A percentile compares a stretch with the other conserved stretches of the same genome.
phyloP scores from a whole-genome alignment of 2,329 filamentous ascomycete genomes.

The Berkeleyomyces rouxiae region DNA sequence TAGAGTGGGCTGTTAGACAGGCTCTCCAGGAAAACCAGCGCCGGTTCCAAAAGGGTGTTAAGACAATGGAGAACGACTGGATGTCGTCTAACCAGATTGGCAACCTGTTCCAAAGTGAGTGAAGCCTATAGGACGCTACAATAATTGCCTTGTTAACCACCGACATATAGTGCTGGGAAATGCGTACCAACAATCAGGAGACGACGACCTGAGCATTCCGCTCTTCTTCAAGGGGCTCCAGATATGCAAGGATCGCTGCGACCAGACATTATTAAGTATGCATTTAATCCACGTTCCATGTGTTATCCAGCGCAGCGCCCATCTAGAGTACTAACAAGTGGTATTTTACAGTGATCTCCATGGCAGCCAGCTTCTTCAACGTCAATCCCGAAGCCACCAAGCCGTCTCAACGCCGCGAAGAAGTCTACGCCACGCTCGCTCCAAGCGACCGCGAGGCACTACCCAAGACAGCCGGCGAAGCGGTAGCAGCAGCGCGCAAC shows the following conservation, averaged over 20 bases:
- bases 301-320: too few species aligned
- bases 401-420: neutral
- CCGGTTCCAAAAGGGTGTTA: constrained; percentile 49
- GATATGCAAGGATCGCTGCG: constrained; percentile 50
- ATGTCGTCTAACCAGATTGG: constrained; percentile 55
- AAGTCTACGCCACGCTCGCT: constrained; percentile 7
- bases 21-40: constrained; percentile 57
- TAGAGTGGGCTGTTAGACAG: constrained; percentile 71
- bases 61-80: constrained; percentile 55
- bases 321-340: neutral
- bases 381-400: neutral
- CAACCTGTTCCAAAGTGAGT: constrained; percentile 50
- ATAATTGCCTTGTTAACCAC: constrained; percentile 14
- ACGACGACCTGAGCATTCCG: constrained; percentile 33
- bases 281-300: constrained; percentile 13
- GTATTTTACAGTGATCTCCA: constrained; percentile 6
- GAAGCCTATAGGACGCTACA: neutral
- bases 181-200: constrained; percentile 41
- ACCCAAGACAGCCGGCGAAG: constrained; percentile 5
- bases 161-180: constrained; percentile 46
- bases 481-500: constrained; percentile 6
- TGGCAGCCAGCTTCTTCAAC: constrained; percentile 12
- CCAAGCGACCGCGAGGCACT: constrained; percentile 8
- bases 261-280: constrained; percentile 62
- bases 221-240: constrained; percentile 73